A percentile compares a stretch with the other conserved stretches of the same genome.
phyloP scores from a whole-genome alignment of 1,284 basidiomycete species.

The Cystobasidium sp. region DNA sequence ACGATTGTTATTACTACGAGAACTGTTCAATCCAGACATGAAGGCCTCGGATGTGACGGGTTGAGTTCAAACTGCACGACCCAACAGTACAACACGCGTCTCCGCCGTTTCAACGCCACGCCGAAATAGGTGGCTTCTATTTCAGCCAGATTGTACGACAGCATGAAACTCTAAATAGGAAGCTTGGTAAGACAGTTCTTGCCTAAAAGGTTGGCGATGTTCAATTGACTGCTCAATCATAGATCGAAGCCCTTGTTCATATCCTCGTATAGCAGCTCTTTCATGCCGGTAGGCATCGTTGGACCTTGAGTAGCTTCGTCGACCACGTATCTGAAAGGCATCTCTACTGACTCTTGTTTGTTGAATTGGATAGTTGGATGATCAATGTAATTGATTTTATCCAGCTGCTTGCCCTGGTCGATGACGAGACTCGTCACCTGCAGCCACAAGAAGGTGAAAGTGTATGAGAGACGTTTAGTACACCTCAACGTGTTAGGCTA shows the following conservation, averaged over 20 bases:
- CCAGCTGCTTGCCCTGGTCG: constrained; percentile 71
- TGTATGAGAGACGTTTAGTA: neutral
- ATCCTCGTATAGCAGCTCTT: constrained; percentile 77
- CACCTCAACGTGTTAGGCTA: neutral
- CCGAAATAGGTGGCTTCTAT: too few relatives aligned
- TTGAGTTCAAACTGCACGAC: too few relatives aligned
- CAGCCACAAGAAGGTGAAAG: neutral
- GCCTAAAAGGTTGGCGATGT: neutral
- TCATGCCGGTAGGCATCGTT: constrained; percentile 86
- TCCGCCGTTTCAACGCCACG: too few relatives aligned
- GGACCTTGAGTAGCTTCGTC: constrained; percentile 62
- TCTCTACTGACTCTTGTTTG: constrained; percentile 81
- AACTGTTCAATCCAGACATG: too few relatives aligned
- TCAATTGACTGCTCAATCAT: constrained; percentile 53
- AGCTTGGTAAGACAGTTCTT: neutral
- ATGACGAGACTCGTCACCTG: constrained; percentile 31
- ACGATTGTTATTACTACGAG: too few relatives aligned
- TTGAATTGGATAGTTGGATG: constrained; percentile 86
- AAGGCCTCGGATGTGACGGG: too few relatives aligned
- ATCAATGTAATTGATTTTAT: constrained; percentile 74
- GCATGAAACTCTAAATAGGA: too few relatives aligned
- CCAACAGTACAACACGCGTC: too few relatives aligned
- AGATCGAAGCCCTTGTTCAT: constrained; percentile 84
- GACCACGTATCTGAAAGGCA: constrained; percentile 58
- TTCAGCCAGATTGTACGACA: too few relatives aligned